Evolutionary conservation across 2,329 filamentous ascomycete genomes (phyloP).

Genomic region (Onygenales sp.): DNA sequence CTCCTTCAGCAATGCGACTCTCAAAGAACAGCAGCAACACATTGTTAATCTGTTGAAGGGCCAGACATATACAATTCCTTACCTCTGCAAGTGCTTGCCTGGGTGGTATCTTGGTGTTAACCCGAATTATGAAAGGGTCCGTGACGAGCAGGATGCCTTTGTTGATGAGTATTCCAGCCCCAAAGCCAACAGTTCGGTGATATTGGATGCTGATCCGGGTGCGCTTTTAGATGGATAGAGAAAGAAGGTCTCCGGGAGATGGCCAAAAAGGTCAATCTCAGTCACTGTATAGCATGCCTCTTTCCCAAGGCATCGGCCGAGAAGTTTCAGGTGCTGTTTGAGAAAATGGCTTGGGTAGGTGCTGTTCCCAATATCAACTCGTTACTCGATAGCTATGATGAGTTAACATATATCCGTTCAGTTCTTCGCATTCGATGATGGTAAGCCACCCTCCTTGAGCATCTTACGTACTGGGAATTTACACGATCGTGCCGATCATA

Average conservation of each 20-base stretch:
- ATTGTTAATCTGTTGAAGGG: slow-evolving; percentile 6
- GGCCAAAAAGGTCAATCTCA: slow-evolving; percentile 7
- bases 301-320: slow-evolving; percentile 6
- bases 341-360: slow-evolving; percentile 9
- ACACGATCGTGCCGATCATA: background rate
- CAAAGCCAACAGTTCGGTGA: background rate
- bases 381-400: background rate
- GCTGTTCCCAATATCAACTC: background rate
- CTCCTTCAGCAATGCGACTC: background rate
- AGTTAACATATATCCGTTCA: background rate
- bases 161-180: slow-evolving; percentile 1
- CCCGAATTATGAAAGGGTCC: slow-evolving; percentile 5
- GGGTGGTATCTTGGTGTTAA: slow-evolving; percentile 8
- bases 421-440: slow-evolving; percentile 9
- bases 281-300: slow-evolving; percentile 6
- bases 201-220: background rate
- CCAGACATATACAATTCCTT: slow-evolving; percentile 5
- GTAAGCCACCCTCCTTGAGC: background rate
- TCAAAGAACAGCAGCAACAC: slow-evolving; percentile 1
- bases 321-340: slow-evolving; percentile 6
- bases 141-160: slow-evolving; percentile 1
- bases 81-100: background rate
- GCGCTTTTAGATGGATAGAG: slow-evolving; percentile 4
- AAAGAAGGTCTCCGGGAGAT: slow-evolving; percentile 7
- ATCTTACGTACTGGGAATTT: background rate